These are phyloP conservation scores for Pyracantha coccinea DNA, from an alignment of 331 rosid genomes.

Conservation along the genomic window DNA sequence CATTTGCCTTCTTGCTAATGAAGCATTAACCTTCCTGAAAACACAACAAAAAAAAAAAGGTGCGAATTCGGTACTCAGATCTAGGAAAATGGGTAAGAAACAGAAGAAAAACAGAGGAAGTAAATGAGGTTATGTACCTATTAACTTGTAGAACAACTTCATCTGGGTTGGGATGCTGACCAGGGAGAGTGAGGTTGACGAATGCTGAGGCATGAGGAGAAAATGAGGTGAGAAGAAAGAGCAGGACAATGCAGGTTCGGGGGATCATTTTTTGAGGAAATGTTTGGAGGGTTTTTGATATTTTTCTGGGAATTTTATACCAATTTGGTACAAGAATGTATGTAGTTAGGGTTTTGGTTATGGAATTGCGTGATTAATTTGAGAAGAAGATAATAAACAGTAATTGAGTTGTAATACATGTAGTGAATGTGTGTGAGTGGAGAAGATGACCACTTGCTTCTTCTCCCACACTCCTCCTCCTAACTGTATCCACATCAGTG, in stretches of 20 bases:
- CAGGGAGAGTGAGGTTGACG: conserved; percentile 75
- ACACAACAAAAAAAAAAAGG: background rate
- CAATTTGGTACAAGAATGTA: background rate
- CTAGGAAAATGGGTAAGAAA: background rate
- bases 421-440: background rate
- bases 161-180: conserved; percentile 86
- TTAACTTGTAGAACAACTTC: conserved; percentile 78
- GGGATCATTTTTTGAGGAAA: conserved; percentile 41
- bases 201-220: conserved; percentile 23
- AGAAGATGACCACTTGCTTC: conserved; percentile 8
- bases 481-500: conserved; percentile 14
- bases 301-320: background rate
- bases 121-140: conserved; percentile 30
- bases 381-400: background rate
- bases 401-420: background rate
- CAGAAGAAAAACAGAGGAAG: background rate
- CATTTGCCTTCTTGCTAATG: conserved; percentile 65
- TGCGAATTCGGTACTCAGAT: background rate
- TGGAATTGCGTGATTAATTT: background rate
- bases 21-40: conserved; percentile 76
- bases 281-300: background rate
- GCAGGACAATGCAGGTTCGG: conserved; percentile 47
- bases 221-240: conserved; percentile 35
- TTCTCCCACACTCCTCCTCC: conserved; percentile 5
- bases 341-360: background rate